Base-by-base conservation (phyloP, 2,329 filamentous ascomycete species). In the Moelleriella libera region DNA sequence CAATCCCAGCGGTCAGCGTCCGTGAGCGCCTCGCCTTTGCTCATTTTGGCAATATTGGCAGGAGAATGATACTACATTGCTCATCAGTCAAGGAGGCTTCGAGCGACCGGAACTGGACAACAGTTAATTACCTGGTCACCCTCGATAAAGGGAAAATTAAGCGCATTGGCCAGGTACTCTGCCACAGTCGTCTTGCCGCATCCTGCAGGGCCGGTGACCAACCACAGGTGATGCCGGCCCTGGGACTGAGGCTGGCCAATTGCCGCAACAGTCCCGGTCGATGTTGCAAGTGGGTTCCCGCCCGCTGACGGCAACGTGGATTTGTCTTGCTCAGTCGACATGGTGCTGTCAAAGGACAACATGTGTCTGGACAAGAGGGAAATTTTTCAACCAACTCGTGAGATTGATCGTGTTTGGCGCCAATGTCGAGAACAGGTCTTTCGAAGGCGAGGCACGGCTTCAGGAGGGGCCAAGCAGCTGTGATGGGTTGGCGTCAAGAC, bases 1-100 rank as follows among this genome's bases (percentile, higher is more conserved):
- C 92, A 98, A 69, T 96, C 90, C 92, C 92, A 97, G 53, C 92
- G 84, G 67, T 98, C 92, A 50, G 82, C 83, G 61, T 98, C 92
- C 48, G 85, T 94, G 37, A 98, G 74, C 2, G 92, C 88, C 48
- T 80, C 82, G 55, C 87, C 87, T 55, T 74, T 75, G 59, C 77
- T 74, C 92, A 98, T 98, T 68, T 97, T 98, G 47, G 89, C 82
- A 56, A 89, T 82, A 67, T 90, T 96, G 58, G 83, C 73, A 32
- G 75, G 68, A 1, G 86, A 80, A 54, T 88, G 85, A 61, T 82
- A 95, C 80, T 83, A 55, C 32, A 44, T 9, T 29, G 21, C 10
- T 6, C 30, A 45, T 50, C 30, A 50, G 47, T 11, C 10, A 21
- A 41, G 40, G 7, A 21, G 3, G 9, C 14, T 41, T 41, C 40